Evolutionary conservation across 2,329 filamentous ascomycete genomes (phyloP).

Genomic region (Aureobasidium sp.): DNA sequence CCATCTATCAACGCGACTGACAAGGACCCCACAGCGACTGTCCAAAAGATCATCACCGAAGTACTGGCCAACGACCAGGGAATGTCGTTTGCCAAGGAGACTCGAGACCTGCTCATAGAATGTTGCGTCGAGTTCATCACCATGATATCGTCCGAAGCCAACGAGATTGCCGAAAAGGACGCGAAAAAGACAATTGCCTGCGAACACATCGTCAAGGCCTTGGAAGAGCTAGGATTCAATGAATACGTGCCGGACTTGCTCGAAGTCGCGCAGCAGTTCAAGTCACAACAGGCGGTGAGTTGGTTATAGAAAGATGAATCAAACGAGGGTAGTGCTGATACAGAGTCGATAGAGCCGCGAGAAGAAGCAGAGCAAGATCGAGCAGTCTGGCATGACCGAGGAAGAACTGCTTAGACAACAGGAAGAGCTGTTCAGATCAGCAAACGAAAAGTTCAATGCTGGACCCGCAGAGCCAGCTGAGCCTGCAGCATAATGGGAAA

Average conservation of each 20-base stretch:
- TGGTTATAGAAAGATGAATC: neutral
- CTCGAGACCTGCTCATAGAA: slow-evolving; percentile 90
- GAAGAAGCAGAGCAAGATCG: slow-evolving; percentile 95
- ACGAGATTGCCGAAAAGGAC: slow-evolving; percentile 97
- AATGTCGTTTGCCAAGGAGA: slow-evolving; percentile 88
- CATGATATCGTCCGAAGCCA: slow-evolving; percentile 94
- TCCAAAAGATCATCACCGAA: slow-evolving; percentile 83
- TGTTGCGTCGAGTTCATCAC: slow-evolving; percentile 99
- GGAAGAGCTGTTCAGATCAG: slow-evolving; percentile 82
- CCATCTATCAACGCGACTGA: neutral
- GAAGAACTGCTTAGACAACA: slow-evolving; percentile 86
- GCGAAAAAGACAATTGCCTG: slow-evolving; percentile 98
- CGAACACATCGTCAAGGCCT: slow-evolving; percentile 92
- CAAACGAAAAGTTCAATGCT: slow-evolving; percentile 61
- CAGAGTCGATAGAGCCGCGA: slow-evolving; percentile 64
- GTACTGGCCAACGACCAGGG: slow-evolving; percentile 73
- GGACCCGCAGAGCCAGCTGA: slow-evolving; percentile 13
- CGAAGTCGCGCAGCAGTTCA: slow-evolving; percentile 83
- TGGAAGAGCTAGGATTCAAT: slow-evolving; percentile 84
- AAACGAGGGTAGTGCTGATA: slow-evolving; percentile 8
- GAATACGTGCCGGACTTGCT: slow-evolving; percentile 87
- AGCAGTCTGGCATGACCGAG: slow-evolving; percentile 84
- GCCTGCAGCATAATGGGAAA: neutral
- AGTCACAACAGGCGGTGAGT: slow-evolving; percentile 80
- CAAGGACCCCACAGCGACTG: slow-evolving; percentile 46